Base-by-base conservation (phyloP, 2,329 filamentous ascomycete genomes). In the Pyrenochaeta sp. region DNA sequence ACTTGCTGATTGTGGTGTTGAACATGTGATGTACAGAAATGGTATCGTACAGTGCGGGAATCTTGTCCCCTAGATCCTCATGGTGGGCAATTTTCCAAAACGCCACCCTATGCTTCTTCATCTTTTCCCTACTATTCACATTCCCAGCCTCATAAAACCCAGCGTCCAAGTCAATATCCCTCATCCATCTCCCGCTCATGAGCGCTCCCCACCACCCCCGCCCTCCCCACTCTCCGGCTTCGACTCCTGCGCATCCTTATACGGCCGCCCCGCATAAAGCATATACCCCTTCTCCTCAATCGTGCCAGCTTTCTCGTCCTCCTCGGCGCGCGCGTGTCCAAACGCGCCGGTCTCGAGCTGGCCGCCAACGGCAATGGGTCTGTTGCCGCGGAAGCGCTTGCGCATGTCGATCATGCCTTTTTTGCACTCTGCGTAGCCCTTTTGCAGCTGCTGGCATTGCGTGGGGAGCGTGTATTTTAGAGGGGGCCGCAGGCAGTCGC, bases 321-420 rank as follows among this genome's bases (percentile, higher is more conserved):
- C 57, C 53, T 60, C 57, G 0, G 53, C 46, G 3, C 60, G 47
- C 14, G 60, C 61, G n/a, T 65, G 42, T 1, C 64, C 63, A 50
- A 65, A 63, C 3, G 65, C 58, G 39, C 65, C 67, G 19, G 61
- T 68, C 37, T 69, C 66, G 4, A 67, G 50, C 40, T 70, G 67
- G 0, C 60, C 60, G 9, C 57, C 48, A 2, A 71, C 59, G 14
- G 61, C 80, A 55, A 96, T 86, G 40, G 94, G 91, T 71, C 90
- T 84, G 77, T 97, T 97, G 45, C 94, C 94, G 42, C 94, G 84
- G 75, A 99, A 97, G 22, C 94, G 88, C 77, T 97, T 97, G 71
- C 94, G 89, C 94, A 99, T 99, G 72, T 99, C 94, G 60, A 97
- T 88, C 84, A 96, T 85, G 55, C 94, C 94, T 55, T 93, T 88